A percentile compares a stretch with the other conserved stretches of the same genome.
phyloP scores from a whole-genome alignment of 306 rosid genomes.

The Pachyrhizus erosus region DNA sequence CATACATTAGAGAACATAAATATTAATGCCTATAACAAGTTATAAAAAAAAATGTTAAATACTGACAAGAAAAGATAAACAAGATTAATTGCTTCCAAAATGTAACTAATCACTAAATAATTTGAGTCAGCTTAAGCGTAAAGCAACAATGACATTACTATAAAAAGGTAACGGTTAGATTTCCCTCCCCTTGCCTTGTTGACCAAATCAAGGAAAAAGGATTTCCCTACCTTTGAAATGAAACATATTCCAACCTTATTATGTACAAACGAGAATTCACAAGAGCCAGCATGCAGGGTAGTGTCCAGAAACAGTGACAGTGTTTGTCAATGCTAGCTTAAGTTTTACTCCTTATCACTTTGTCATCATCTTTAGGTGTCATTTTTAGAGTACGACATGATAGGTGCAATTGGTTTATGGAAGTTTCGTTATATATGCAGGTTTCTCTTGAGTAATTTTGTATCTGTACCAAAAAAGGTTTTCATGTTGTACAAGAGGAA shows the following conservation, averaged over 20 bases:
- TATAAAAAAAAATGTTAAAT: no score
- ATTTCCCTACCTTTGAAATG: neutral
- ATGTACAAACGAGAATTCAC: neutral
- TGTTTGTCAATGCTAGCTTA: slow-evolving; percentile 28
- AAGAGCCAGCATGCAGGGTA: neutral
- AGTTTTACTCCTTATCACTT: slow-evolving; percentile 36
- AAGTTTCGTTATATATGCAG: slow-evolving; percentile 52
- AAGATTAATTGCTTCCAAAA: slow-evolving; percentile 17
- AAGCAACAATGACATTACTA: slow-evolving; percentile 40
- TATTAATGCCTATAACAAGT: neutral
- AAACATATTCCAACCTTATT: neutral
- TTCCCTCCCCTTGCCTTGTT: neutral
- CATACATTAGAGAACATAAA: neutral
- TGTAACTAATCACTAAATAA: slow-evolving; percentile 20
- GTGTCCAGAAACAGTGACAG: slow-evolving; percentile 10
- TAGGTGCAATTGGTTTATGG: slow-evolving; percentile 45
- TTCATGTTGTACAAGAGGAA: slow-evolving; percentile 56
- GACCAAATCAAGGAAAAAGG: neutral
- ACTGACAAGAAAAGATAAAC: slow-evolving; percentile 34
- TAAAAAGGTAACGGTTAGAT: neutral
- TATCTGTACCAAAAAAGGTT: neutral
- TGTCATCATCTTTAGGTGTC: slow-evolving; percentile 28
- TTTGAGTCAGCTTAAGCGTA: slow-evolving; percentile 33
- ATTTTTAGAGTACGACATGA: slow-evolving; percentile 19
- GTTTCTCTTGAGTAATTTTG: slow-evolving; percentile 12